phyloP scores from a whole-genome alignment of 768 basidiomycete genomes.

The Lactarius sanguifluus region DNA sequence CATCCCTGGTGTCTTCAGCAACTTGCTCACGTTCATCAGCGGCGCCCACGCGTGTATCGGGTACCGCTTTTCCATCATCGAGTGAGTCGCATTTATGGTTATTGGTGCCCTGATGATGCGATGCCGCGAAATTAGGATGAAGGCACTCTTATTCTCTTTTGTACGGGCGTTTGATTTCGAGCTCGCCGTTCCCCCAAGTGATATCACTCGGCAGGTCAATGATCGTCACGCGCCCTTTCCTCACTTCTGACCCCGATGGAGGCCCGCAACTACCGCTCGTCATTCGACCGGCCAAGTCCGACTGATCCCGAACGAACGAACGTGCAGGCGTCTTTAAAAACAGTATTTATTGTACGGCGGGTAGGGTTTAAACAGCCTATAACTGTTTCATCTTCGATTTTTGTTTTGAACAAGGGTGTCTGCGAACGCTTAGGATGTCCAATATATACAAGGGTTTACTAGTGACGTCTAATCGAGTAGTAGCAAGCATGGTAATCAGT shows the following conservation, averaged over 20 bases:
- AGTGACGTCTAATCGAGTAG: not conserved
- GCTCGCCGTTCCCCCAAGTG: conserved; percentile 16
- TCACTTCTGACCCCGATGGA: conserved; percentile 10
- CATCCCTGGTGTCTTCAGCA: conserved; percentile 25
- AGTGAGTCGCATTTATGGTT: conserved; percentile 17
- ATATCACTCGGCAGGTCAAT: conserved; percentile 18
- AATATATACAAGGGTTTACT: not conserved
- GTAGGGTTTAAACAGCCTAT: not conserved
- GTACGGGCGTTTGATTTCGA: conserved; percentile 33
- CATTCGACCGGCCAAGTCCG: conserved; percentile 17
- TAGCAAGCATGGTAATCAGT: not conserved
- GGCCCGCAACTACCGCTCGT: conserved; percentile 28
- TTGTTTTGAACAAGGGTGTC: not conserved
- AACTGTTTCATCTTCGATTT: not conserved
- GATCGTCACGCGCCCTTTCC: conserved; percentile 25
- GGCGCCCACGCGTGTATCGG: conserved; percentile 30
- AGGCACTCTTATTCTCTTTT: conserved; percentile 32
- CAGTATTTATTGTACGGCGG: not conserved
- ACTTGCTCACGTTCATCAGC: conserved; percentile 25
- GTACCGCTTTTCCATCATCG: conserved; percentile 28
- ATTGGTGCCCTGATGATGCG: too few relatives aligned
- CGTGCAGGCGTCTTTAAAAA: not conserved
- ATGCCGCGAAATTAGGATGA: conserved; percentile 26
- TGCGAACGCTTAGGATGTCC: not conserved
- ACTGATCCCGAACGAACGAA: not conserved